Evolutionary conservation across 805 yeast species (phyloP).

Genomic region (Ogataea corticis): DNA sequence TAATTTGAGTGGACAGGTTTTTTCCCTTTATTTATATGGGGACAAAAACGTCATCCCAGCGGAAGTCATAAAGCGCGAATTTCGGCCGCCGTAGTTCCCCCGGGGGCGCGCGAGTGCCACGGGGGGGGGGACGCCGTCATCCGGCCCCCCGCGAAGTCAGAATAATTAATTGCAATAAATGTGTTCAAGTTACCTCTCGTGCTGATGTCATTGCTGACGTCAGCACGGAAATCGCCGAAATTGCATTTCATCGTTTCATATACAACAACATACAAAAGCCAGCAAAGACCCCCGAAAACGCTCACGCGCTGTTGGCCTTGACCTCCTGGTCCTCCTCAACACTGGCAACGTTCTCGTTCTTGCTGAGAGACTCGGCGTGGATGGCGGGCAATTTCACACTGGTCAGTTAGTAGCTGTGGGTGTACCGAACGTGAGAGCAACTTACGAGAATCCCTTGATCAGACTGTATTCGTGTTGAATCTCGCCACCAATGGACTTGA

Average conservation of each 20-base stretch:
- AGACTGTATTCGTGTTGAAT: slow-evolving; percentile 60
- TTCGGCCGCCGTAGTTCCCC: neutral
- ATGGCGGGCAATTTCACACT: slow-evolving; percentile 54
- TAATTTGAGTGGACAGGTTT: neutral
- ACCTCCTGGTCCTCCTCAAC: slow-evolving; percentile 73
- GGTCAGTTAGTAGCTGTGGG: neutral
- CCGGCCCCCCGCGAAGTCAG: neutral
- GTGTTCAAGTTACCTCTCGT: neutral
- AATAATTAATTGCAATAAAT: slow-evolving; percentile 2
- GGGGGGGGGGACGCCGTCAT: too few species aligned
- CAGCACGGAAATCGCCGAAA: slow-evolving; percentile 3
- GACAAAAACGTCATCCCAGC: neutral
- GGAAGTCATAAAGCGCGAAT: neutral
- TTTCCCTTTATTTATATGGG: neutral
- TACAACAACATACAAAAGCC: neutral
- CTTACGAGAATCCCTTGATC: slow-evolving; percentile 64
- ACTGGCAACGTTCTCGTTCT: slow-evolving; percentile 52
- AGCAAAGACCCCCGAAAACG: neutral
- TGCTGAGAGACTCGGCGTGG: slow-evolving; percentile 48
- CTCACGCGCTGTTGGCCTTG: slow-evolving; percentile 32
- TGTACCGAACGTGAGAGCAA: slow-evolving; percentile 3
- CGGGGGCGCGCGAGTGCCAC: too few species aligned
- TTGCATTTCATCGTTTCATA: neutral
- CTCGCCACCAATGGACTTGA: slow-evolving; percentile 56
- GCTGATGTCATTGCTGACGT: neutral